Conservation (phyloP, 2,329 filamentous ascomycete genomes). For the Ploettnerulaceae sp. region DNA sequence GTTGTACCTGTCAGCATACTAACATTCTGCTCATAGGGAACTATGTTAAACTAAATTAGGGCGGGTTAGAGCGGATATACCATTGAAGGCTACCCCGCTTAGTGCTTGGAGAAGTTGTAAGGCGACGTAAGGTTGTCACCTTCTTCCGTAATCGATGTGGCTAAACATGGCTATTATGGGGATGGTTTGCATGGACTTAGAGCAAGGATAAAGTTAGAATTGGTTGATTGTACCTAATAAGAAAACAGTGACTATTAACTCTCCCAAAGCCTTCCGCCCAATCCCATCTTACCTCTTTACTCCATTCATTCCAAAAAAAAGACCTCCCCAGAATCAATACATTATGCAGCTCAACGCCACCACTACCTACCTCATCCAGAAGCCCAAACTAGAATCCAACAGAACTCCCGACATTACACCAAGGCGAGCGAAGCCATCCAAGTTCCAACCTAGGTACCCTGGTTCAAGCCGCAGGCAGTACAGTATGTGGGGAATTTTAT, state of each 20-base stretch:
- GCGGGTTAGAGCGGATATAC: conserved; percentile 7
- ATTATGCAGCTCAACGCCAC: no score
- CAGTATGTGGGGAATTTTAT: no score
- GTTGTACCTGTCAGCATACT: conserved; percentile 17
- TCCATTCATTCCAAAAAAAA: no score
- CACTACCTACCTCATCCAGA: no score
- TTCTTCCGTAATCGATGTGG: not conserved
- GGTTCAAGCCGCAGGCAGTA: no score
- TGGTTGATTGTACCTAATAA: conserved; percentile 12
- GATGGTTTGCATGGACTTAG: conserved; percentile 7
- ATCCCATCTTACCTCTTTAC: conserved; percentile 1
- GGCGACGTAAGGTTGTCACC: not conserved
- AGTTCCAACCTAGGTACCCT: no score
- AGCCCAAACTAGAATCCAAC: no score
- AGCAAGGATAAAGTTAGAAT: conserved; percentile 7
- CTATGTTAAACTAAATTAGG: conserved; percentile 42
- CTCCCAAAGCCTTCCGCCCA: not conserved
- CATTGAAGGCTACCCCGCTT: not conserved
- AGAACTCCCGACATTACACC: no score
- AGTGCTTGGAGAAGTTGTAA: not conserved
- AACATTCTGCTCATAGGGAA: conserved; percentile 38
- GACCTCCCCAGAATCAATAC: no score
- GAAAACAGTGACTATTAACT: conserved; percentile 1
- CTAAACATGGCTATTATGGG: conserved; percentile 7
- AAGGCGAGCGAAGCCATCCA: no score